A percentile compares a stretch with the other conserved stretches of the same genome.
These are phyloP conservation scores for Sambucus nigra DNA, from an alignment of 129 eudicot genomes.

Conservation along the genomic window DNA sequence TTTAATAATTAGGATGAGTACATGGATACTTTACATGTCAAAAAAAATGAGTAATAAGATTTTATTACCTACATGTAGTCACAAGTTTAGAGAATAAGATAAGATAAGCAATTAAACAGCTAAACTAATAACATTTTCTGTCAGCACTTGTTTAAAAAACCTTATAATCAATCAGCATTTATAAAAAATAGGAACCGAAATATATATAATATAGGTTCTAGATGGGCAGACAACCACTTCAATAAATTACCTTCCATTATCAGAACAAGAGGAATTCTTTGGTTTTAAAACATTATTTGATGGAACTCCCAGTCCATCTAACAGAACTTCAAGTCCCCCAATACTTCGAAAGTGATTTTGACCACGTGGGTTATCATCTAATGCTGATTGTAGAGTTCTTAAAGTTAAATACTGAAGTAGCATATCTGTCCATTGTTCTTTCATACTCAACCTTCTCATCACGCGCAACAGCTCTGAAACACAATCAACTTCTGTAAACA, in stretches of 20 bases:
- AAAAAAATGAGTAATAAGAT: too few species aligned
- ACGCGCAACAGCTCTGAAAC: conserved; percentile 85
- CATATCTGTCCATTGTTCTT: conserved; percentile 64
- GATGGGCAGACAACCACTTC: not conserved
- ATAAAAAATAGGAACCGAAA: not conserved
- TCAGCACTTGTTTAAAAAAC: not conserved
- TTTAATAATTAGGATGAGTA: too few species aligned
- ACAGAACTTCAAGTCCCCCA: conserved; percentile 95
- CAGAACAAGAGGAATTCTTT: conserved; percentile 25
- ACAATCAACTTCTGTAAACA: conserved; percentile 13
- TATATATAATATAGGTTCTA: not conserved
- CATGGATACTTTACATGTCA: too few species aligned
- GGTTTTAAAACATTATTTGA: conserved; percentile 41
- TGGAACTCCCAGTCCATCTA: conserved; percentile 85
- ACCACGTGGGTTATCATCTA: conserved; percentile 77
- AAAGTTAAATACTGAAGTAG: conserved; percentile 72
- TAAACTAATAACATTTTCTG: not conserved
- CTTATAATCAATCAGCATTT: not conserved
- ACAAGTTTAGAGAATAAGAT: not conserved
- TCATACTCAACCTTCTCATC: conserved; percentile 69
- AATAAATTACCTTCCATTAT: conserved; percentile 35
- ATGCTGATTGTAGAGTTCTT: conserved; percentile 70
- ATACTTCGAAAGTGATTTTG: conserved; percentile 99
- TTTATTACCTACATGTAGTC: not conserved
- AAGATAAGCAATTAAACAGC: conserved; percentile 1